Evolutionary conservation across 2,329 filamentous ascomycete species (phyloP).

Genomic region (Fusarium anguioides): DNA sequence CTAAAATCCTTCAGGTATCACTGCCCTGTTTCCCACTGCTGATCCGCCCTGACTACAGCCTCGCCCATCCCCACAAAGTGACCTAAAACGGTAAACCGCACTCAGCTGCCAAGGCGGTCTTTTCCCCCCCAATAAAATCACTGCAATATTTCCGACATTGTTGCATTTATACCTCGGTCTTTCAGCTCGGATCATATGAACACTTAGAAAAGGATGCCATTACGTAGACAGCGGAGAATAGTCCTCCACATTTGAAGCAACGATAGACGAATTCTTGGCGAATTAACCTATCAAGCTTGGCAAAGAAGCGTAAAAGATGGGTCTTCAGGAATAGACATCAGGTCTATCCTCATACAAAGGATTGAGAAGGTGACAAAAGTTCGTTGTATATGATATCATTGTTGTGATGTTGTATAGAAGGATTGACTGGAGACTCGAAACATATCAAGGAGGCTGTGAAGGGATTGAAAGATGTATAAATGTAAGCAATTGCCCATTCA

Average conservation of each 20-base stretch:
- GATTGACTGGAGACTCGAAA: background rate
- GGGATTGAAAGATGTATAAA: background rate
- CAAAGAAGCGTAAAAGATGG: background rate
- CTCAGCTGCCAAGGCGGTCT: background rate
- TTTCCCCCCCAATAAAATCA: background rate
- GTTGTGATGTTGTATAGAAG: background rate
- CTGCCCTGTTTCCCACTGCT: background rate
- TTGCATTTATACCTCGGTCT: background rate
- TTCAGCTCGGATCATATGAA: background rate
- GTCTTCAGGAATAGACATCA: background rate
- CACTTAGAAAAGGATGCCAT: background rate
- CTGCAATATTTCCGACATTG: background rate
- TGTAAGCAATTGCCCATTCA: background rate
- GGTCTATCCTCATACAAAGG: background rate
- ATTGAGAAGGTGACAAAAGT: background rate
- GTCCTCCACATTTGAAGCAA: background rate
- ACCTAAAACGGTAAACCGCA: background rate
- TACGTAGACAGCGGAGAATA: background rate
- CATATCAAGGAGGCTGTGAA: background rate
- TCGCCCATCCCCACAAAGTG: background rate
- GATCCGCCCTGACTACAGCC: background rate
- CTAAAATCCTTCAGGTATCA: conserved; percentile 9
- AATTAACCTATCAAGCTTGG: background rate
- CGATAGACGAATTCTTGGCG: background rate
- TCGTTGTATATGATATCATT: background rate